phyloP scores from a whole-genome alignment of 2,329 filamentous ascomycete species.

The Ceratocystis cubensis region DNA sequence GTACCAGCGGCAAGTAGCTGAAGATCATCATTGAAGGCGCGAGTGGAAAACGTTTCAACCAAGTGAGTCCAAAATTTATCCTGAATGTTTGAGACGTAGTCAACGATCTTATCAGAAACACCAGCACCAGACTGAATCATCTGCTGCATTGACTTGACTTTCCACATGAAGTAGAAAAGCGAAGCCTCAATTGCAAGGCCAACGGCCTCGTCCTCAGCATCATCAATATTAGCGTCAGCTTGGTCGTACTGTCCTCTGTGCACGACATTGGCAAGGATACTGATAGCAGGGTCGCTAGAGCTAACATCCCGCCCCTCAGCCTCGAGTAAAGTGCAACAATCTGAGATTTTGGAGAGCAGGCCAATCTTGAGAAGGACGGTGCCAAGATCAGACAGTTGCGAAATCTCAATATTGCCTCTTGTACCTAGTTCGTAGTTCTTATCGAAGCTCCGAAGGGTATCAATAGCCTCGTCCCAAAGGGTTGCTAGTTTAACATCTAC shows the following conservation, averaged over 20 bases:
- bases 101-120: conserved; percentile 46
- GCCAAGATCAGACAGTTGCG: conserved; percentile 55
- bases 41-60: conserved; percentile 55
- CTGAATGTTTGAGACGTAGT: conserved; percentile 44
- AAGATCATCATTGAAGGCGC: conserved; percentile 61
- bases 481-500: conserved; percentile 67
- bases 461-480: conserved; percentile 75
- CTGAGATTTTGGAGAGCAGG: conserved; percentile 66
- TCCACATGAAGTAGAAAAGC: conserved; percentile 95
- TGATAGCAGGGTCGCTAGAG: conserved; percentile 43
- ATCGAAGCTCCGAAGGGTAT: conserved; percentile 58
- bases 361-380: conserved; percentile 67
- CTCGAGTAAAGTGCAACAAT: conserved; percentile 66
- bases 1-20: conserved; percentile 62
- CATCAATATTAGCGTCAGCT: conserved; percentile 57
- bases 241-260: conserved; percentile 60
- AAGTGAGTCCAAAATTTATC: conserved; percentile 49
- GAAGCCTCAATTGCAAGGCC: conserved; percentile 62
- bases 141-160: conserved; percentile 49
- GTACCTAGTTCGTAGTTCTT: conserved; percentile 58
- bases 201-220: conserved; percentile 67
- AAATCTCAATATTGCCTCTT: conserved; percentile 54
- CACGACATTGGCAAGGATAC: conserved; percentile 59
- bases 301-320: conserved; percentile 38
- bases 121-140: conserved; percentile 43